Percentiles rank a stretch among this genome's conserved stretches.
These are phyloP conservation scores for Tuber aestivum DNA, from an alignment of 495 filamentous ascomycete genomes.

Conservation along the genomic window DNA sequence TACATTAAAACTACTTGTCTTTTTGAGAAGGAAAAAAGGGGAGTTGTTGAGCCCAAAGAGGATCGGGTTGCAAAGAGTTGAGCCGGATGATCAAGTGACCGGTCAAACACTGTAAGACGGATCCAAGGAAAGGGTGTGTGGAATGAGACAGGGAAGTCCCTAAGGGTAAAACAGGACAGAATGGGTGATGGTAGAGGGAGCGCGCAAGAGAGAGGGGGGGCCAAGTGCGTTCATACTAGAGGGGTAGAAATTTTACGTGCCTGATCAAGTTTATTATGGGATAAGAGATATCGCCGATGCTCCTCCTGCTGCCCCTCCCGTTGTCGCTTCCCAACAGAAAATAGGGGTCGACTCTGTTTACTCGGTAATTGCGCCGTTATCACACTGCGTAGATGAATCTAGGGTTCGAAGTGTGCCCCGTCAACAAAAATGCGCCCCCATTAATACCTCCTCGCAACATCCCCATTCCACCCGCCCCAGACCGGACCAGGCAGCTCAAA, in stretches of 20 bases:
- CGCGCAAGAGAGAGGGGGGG: neutral
- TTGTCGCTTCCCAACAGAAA: neutral
- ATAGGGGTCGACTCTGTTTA: neutral
- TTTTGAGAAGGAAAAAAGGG: neutral
- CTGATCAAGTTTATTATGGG: neutral
- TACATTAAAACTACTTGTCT: neutral
- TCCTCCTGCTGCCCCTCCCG: neutral
- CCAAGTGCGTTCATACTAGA: neutral
- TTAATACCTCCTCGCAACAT: neutral
- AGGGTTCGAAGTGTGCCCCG: neutral
- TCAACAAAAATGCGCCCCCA: constrained; percentile 4
- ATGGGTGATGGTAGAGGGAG: neutral
- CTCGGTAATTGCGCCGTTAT: constrained; percentile 2
- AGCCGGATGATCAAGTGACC: constrained; percentile 1
- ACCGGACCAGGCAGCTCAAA: too few species aligned
- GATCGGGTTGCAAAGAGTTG: neutral
- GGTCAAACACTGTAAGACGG: neutral
- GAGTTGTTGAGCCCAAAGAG: neutral
- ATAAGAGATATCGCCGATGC: neutral
- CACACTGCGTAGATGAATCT: neutral
- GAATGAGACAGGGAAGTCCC: neutral
- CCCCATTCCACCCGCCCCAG: neutral
- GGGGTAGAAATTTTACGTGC: constrained; percentile 4
- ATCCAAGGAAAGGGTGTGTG: neutral
- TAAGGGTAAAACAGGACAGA: neutral